Conservation (phyloP, 2,329 filamentous ascomycete genomes). For the Chaetomiaceae sp. region DNA sequence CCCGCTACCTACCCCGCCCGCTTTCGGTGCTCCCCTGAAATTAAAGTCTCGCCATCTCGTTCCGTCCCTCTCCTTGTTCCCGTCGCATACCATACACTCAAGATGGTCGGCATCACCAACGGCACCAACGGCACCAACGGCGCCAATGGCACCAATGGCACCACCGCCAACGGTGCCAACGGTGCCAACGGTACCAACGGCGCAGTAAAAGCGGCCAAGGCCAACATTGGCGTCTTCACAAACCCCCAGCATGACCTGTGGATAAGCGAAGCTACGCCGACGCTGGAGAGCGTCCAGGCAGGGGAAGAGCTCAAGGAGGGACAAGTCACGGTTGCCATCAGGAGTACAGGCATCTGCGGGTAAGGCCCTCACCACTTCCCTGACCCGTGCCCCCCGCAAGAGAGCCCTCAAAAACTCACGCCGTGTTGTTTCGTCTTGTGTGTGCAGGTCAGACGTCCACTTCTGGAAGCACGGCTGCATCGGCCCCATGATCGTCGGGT, state of each 20-base stretch:
- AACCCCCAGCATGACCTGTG: conserved; percentile 90
- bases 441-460: conserved; percentile 82
- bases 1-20: conserved; percentile 18
- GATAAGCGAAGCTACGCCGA: conserved; percentile 74
- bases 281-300: conserved; percentile 66
- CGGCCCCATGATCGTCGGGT: conserved; percentile 88
- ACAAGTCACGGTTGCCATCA: conserved; percentile 82
- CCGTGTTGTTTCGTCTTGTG: conserved; percentile 22
- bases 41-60: background rate
- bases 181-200: conserved; percentile 11
- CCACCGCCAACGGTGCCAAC: background rate
- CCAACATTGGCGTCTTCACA: conserved; percentile 94
- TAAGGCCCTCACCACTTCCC: too few species aligned
- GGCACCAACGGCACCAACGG: background rate
- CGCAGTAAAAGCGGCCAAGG: conserved; percentile 47
- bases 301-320: conserved; percentile 67
- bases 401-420: too few species aligned
- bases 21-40: background rate
- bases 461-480: conserved; percentile 97
- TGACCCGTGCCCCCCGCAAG: too few species aligned
- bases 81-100: background rate
- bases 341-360: conserved; percentile 96
- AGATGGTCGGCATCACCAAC: conserved; percentile 4
- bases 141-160: background rate
- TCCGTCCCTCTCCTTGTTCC: background rate